A percentile compares a stretch with the other conserved stretches of the same genome.
phyloP scores from a whole-genome alignment of 805 yeast genomes.

The Hanseniaspora occidentalis region DNA sequence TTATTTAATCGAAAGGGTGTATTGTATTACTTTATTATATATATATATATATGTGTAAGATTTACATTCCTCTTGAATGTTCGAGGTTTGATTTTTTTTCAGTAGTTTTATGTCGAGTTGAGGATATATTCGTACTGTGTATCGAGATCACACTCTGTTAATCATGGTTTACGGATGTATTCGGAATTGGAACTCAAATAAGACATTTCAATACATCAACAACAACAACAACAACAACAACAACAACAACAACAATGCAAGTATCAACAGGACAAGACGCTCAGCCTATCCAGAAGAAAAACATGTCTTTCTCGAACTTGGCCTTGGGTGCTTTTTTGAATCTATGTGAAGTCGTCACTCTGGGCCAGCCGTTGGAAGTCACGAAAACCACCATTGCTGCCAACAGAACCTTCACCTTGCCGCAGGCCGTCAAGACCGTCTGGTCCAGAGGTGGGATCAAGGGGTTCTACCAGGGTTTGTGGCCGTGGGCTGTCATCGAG shows the following conservation, averaged over 20 bases:
- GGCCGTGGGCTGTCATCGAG: constrained; percentile 99
- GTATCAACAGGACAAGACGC: background rate
- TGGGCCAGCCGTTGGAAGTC: constrained; percentile 96
- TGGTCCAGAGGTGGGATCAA: constrained; percentile 88
- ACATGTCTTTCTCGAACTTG: constrained; percentile 79
- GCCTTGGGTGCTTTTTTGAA: constrained; percentile 88
- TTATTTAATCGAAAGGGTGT: no score
- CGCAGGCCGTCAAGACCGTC: constrained; percentile 58
- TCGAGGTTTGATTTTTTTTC: no score
- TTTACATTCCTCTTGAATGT: no score
- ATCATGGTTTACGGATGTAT: no score
- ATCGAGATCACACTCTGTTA: no score
- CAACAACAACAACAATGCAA: background rate
- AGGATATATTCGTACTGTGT: no score
- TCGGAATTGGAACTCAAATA: no score
- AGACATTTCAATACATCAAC: no score
- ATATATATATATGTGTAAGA: no score
- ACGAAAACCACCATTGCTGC: constrained; percentile 98
- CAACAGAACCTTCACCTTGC: constrained; percentile 58
- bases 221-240: no score
- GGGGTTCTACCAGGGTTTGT: constrained; percentile 94
- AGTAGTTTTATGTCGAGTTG: no score
- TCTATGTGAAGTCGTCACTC: constrained; percentile 82
- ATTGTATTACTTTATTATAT: no score
- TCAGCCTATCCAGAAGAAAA: constrained; percentile 54